Evolutionary conservation across 208 protist species (phyloP), one percentile per base, ranked within the genome.

Genomic region (Trypanosoma platydactyli): DNA sequence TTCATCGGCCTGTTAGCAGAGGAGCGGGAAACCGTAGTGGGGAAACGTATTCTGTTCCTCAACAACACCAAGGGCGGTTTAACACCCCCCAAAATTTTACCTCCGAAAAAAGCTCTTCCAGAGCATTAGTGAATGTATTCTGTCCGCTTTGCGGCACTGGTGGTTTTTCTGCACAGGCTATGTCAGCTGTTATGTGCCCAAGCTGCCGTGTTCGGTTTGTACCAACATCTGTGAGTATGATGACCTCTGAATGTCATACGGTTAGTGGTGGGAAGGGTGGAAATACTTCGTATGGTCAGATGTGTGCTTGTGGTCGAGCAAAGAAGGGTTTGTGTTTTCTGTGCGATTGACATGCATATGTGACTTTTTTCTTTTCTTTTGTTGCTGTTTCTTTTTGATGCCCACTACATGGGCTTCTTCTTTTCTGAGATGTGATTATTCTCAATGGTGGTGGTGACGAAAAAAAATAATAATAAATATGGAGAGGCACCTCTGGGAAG

Each of bases 311-410:
- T 46, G 82, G 86, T 6, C 68, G 75, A 50, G 75, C 86, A 30
- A 76, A 67, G 2, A 80, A 73, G 66, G 86, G 86, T 2, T 41
- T 64, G 38, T 92, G 86, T 68, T 92, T 92, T 72, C 63, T 92
- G 5, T 92, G 86, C 64, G 82, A 87, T 30, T 89, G 65, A 79
- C 9, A 40, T 15, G 38, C 16, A 20, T 50, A 42, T 45, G 49
- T 16, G 7, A 3, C 13, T 9, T 29, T 33, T 64, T 1, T 38
- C 38, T 56, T n/a, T 5, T 56, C 38, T 3, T 13, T 56, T 18
- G 16, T 33, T 16, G 18, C 6, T n/a, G 42, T 72, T 38, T 11
- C 6, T 7, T 20, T 38, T 46, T 30, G 49, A 5, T 15, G 5
- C 15, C 33, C 33, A 38, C 9, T 38, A 38, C 33, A 38, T 38